Evolutionary conservation across 2,329 filamentous ascomycete genomes (phyloP).

Genomic region (Pestalotiopsis sp.): DNA sequence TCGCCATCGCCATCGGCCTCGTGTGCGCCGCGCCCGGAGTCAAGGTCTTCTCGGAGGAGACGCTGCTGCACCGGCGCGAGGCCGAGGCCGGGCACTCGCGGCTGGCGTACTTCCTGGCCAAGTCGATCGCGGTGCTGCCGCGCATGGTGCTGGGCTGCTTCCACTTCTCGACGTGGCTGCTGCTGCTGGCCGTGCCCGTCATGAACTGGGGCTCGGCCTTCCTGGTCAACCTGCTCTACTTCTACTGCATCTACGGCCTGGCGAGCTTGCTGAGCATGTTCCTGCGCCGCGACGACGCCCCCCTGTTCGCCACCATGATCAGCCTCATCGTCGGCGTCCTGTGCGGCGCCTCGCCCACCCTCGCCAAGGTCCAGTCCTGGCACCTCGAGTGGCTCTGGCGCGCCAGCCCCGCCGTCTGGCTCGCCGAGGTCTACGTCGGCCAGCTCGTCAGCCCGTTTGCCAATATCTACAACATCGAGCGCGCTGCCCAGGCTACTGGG

Average conservation of each 20-base stretch:
- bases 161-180: slow-evolving; percentile 54
- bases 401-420: slow-evolving; percentile 53
- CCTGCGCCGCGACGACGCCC: slow-evolving; percentile 55
- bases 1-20: slow-evolving; percentile 55
- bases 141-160: slow-evolving; percentile 51
- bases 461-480: slow-evolving; percentile 51
- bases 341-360: slow-evolving; percentile 51
- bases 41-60: slow-evolving; percentile 56
- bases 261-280: slow-evolving; percentile 54
- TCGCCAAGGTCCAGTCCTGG: slow-evolving; percentile 50
- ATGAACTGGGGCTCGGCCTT: slow-evolving; percentile 52
- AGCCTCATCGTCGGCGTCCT: slow-evolving; percentile 54
- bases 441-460: slow-evolving; percentile 48
- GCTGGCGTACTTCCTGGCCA: slow-evolving; percentile 57
- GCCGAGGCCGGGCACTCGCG: slow-evolving; percentile 56
- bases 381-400: slow-evolving; percentile 58
- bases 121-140: slow-evolving; percentile 50
- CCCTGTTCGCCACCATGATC: slow-evolving; percentile 55
- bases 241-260: slow-evolving; percentile 59
- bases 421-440: slow-evolving; percentile 56
- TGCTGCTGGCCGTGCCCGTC: slow-evolving; percentile 48
- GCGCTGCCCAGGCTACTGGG: slow-evolving; percentile 42
- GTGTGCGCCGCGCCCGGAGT: slow-evolving; percentile 55
- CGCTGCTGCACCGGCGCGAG: slow-evolving; percentile 54
- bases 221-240: slow-evolving; percentile 52